Percentiles rank a stretch among this genome's conserved stretches.
Conservation (phyloP, 345 rosid genomes). For the Draba incana region DNA sequence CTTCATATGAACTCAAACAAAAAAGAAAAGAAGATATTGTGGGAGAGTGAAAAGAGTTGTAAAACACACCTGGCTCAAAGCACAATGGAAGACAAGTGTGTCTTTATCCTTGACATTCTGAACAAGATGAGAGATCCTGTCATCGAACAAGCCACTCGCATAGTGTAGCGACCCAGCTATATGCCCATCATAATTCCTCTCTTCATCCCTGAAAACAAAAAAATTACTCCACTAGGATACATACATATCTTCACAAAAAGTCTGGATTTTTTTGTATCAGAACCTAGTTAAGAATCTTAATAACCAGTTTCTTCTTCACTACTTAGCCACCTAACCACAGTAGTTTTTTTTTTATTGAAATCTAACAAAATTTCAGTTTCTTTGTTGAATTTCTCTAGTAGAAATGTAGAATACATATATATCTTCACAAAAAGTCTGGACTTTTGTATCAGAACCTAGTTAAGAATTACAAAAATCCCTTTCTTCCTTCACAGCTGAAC, state of each 20-base stretch:
- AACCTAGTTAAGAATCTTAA: not conserved
- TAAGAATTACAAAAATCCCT: not conserved
- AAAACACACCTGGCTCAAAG: conserved; percentile 81
- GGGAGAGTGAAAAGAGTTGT: not conserved
- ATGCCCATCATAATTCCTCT: conserved; percentile 95
- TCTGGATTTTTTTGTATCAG: not conserved
- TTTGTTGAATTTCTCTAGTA: too few relatives aligned
- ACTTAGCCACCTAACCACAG: not conserved
- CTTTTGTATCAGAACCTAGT: conserved; percentile 2
- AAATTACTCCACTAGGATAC: not conserved
- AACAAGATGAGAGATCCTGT: conserved; percentile 75
- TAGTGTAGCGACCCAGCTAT: conserved; percentile 88
- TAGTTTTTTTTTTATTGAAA: not conserved
- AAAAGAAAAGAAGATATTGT: not conserved
- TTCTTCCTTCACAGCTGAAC: not conserved
- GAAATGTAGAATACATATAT: not conserved
- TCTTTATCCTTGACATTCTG: conserved; percentile 82
- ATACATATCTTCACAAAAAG: conserved; percentile 6
- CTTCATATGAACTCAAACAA: conserved; percentile 12
- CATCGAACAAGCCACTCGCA: conserved; percentile 67
- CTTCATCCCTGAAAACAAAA: conserved; percentile 62
- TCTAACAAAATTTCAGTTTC: not conserved
- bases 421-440: conserved; percentile 6
- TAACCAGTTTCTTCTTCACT: not conserved
- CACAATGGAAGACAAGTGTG: conserved; percentile 95